Evolutionary conservation across 1,284 basidiomycete genomes (phyloP), one percentile per base, ranked within the genome.

Genomic region (Crepidotus sp.): DNA sequence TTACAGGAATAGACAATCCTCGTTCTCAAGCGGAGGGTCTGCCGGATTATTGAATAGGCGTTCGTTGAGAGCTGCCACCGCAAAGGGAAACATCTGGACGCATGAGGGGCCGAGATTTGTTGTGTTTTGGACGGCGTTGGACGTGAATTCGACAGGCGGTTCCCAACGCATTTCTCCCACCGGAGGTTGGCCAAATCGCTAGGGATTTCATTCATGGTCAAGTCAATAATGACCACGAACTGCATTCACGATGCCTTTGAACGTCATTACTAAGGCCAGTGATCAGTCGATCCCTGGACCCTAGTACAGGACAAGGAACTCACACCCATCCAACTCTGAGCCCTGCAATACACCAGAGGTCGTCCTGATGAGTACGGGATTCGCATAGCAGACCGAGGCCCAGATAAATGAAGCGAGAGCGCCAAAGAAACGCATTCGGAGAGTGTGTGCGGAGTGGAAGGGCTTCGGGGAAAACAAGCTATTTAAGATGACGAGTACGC

Each of bases 1-100:
- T 35, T 25, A 46, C 50, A 52, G 25, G 33, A 49, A 52, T 6
- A 49, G 42, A 18, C 50, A 52, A 39, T 52, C 50, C 24, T 52
- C 50, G 24, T 15, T 40, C 22, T 52, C 50, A 1, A 40, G 33
- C 8, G 42, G 36, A 1, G 35, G 18, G 7, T 42, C 38, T 13
- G 46, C 14, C 1, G 46, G 46, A 17, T 31, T 48, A 31, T 51
- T 48, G 42, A 44, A 46, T 6, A 52, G 6, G 3, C 4, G 14
- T n/a, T 42, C 13, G 14, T 42, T 33, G 13, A 45, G 21, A 9
- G 29, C 26, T 5, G 42, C 45, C n/a, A 11, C 24, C 0, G 42
- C 37, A 10, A 37, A 44, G 2, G 40, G 18, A 19, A 52, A 49
- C 14, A 46, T 43, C 14, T 52, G 50, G 1, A 49, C 24, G 40